Evolutionary conservation across 2,329 filamentous ascomycete species (phyloP).

Genomic region (Rhinocladiella mackenziei): DNA sequence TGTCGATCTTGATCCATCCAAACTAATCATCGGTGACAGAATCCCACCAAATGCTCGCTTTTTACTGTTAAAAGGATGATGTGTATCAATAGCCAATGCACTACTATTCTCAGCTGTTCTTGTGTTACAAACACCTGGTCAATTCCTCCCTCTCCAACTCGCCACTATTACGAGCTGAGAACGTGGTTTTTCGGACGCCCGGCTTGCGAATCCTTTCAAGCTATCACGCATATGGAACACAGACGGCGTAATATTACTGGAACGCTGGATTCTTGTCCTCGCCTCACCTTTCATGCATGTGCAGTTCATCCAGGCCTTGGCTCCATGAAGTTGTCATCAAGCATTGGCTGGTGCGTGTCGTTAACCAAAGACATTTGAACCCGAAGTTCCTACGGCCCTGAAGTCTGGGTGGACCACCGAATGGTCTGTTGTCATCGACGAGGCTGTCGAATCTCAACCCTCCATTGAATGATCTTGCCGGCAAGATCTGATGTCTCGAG

Average conservation of each 20-base stretch:
- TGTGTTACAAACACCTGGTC: constrained; percentile 1
- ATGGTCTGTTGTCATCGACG: constrained; percentile 2
- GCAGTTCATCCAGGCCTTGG: constrained; percentile 2
- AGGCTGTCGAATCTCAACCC: constrained; percentile 17
- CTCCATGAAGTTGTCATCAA: constrained; percentile 1
- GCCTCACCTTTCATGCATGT: constrained; percentile 18
- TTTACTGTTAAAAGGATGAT: constrained; percentile 4
- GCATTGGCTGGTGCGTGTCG: not conserved
- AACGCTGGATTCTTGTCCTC: constrained; percentile 2
- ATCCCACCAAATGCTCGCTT: too few relatives aligned
- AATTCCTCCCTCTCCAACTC: not conserved
- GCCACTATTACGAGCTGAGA: not conserved
- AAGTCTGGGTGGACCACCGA: constrained; percentile 5
- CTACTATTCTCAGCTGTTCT: not conserved
- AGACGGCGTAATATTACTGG: not conserved
- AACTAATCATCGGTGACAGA: constrained; percentile 9
- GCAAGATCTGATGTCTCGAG: constrained; percentile 1
- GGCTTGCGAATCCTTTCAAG: not conserved
- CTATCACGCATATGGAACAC: constrained; percentile 1
- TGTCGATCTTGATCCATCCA: constrained; percentile 16
- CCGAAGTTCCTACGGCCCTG: not conserved
- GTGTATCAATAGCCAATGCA: constrained; percentile 6
- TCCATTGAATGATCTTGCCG: constrained; percentile 8
- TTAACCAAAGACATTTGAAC: not conserved
- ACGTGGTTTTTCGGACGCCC: not conserved